These are phyloP conservation scores for Candida insectalens DNA, from an alignment of 805 yeast genomes.

Conservation along the genomic window DNA sequence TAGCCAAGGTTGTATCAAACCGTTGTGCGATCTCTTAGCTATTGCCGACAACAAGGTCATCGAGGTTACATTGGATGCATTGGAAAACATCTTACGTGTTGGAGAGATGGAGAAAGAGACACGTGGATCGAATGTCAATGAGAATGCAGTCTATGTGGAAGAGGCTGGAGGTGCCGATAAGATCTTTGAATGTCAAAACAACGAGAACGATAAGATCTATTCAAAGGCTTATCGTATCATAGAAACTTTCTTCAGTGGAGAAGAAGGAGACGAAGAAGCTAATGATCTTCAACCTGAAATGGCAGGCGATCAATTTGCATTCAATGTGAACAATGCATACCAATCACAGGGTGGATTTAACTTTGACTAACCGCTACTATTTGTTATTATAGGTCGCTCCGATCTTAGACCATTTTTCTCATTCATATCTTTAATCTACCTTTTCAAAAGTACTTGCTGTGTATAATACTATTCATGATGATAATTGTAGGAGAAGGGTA, in stretches of 20 bases:
- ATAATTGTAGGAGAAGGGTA: too few species aligned
- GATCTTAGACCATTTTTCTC: too few species aligned
- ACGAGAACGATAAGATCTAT: constrained; percentile 86
- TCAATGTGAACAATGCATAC: constrained; percentile 57
- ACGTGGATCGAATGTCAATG: constrained; percentile 59
- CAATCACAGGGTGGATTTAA: constrained; percentile 36
- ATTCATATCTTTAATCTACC: too few species aligned
- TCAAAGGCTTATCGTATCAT: constrained; percentile 84
- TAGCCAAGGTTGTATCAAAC: constrained; percentile 92
- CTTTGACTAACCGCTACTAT: constrained; percentile 24
- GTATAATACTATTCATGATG: too few species aligned
- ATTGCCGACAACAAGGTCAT: constrained; percentile 87
- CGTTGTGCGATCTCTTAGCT: constrained; percentile 83
- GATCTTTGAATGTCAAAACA: constrained; percentile 85
- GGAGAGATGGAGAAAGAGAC: constrained; percentile 89
- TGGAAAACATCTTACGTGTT: constrained; percentile 86
- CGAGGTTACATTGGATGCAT: constrained; percentile 91
- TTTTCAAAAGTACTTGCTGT: too few species aligned
- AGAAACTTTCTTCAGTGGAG: constrained; percentile 85
- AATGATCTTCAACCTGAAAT: constrained; percentile 66
- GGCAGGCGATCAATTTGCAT: constrained; percentile 79
- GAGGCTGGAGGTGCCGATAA: constrained; percentile 99
- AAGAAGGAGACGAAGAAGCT: constrained; percentile 53
- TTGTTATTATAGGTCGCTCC: too few species aligned
- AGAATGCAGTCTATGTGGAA: constrained; percentile 85